Evolutionary conservation across 768 basidiomycete species (phyloP), one percentile per base, ranked within the genome.

Genomic region (Symmetrospora coprosmae): DNA sequence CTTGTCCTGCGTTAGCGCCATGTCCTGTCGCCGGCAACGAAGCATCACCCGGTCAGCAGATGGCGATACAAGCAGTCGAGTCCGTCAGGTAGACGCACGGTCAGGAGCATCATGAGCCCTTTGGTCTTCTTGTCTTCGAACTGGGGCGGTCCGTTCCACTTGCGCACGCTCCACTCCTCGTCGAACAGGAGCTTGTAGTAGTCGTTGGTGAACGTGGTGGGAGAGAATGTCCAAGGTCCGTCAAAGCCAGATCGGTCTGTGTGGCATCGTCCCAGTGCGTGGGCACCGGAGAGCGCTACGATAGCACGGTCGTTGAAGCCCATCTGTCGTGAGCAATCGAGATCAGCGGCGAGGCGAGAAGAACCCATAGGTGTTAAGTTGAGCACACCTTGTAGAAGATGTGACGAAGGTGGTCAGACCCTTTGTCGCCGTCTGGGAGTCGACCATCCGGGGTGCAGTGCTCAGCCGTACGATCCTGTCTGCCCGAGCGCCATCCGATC

Each of bases 251-350:
- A 86, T 51, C 87, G 81, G 73, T 86, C 79, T 60, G 77, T 60
- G 77, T 99, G 92, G 79, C 89, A 92, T 71, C 92, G 86, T 23
- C 94, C 92, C 43, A 99, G 82, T 61, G 89, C 90, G 70, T 99
- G 92, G 35, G 87, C 90, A 64, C 92, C 92, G 23, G 81, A 81
- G 66, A 96, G 85, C 16, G 71, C 70, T 30, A 69, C 68, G 49
- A 97, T 97, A 75, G 96, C 92, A 73, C 87, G 87, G 74, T 99
- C 92, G 71, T 89, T 85, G 78, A 96, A 91, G 52, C 82, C 88
- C 87, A 90, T 90, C 69, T 87, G 13, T 35, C 4, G 21, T 35
- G 27, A 59, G 46, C 19, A 47, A 35, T 23, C n/a, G 6, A 8
- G 14, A 34, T 25, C 27, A 17, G 9, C 58, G 19, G 8, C 2